Base-by-base conservation (phyloP, 257 asterid species). In the Solanum sitiens region DNA sequence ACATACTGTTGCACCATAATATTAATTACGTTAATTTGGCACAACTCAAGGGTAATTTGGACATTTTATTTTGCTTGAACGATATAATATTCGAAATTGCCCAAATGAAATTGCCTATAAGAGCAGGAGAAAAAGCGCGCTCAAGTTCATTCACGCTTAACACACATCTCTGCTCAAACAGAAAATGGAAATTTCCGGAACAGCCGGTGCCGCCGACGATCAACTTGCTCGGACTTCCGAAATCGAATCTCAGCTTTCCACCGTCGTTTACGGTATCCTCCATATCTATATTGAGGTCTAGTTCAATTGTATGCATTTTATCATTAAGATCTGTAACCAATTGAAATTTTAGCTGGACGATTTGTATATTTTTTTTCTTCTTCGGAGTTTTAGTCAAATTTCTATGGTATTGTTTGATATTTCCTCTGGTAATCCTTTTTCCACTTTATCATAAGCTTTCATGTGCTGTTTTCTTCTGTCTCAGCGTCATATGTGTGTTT, bases 181-280 rank as follows among this genome's bases (percentile, higher is more conserved):
- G 72, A 65, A 63, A 65, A 65, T 77, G 85, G 68, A 80, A 27
- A 67, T 16, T 80, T 47, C 40, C 20, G 18, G 30, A 47, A 18
- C 68, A 2, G 67, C 85, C 8, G 27, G 42, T 80, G 44, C 85
- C 67, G 42, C 2, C 27, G 92, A 89, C 85, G 59, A 39, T 16
- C 82, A 74, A 74, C 82, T 37, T 37, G 82, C 59, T 82, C 88
- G 75, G 13, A 88, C 87, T 72, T 87, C 94, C 10, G 92, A 88
- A 80, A 74, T 87, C 12, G 97, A 94, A 89, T 93, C 96, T 90
- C 94, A 92, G 91, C 94, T 96, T 82, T 91, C 95, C 83, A 87
- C 98, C 89, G 93, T 95, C 92, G 86, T 96, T 63, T 90, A 86
- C 88, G 98, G 98, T 95, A 90, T 83, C 86, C 87, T 47, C 70